A percentile compares a stretch with the other conserved stretches of the same genome.
phyloP scores from a whole-genome alignment of 2,329 filamentous ascomycete species.

The Pseudogymnoascus sp. region DNA sequence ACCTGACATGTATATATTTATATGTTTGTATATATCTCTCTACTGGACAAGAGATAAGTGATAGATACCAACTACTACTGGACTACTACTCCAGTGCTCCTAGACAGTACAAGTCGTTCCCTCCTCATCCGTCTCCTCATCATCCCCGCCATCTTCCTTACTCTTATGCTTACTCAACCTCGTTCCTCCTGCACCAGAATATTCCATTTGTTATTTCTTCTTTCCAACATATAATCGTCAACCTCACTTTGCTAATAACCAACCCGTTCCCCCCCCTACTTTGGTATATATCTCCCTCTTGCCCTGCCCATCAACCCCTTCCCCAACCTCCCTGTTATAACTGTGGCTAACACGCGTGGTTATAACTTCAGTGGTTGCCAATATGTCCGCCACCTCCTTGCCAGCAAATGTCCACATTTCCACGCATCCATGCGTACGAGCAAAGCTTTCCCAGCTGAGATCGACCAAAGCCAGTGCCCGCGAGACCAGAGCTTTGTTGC shows the following conservation, averaged over 20 bases:
- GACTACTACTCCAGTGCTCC: neutral
- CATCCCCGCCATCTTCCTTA: neutral
- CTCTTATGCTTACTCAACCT: neutral
- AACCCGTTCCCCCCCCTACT: neutral
- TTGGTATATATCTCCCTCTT: neutral
- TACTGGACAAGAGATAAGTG: neutral
- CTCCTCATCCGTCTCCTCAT: neutral
- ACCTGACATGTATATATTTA: neutral
- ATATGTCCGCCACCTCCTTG: slow-evolving; percentile 28
- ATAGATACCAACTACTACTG: neutral
- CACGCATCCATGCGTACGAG: slow-evolving; percentile 72
- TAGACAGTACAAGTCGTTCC: neutral
- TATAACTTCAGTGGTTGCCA: neutral
- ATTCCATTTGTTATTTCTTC: neutral
- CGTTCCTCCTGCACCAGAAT: neutral
- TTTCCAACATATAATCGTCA: neutral
- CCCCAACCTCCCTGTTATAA: slow-evolving; percentile 7
- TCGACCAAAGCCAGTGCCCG: slow-evolving; percentile 59
- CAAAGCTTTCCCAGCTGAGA: slow-evolving; percentile 84
- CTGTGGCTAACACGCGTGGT: neutral
- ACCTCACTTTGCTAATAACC: neutral
- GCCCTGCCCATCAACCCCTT: neutral
- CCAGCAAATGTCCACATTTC: slow-evolving; percentile 67
- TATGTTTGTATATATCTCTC: neutral
- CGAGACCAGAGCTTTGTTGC: slow-evolving; percentile 72